phyloP scores from a whole-genome alignment of 352 stramenopile genomes.

The Globisporangium cylindrosporum region DNA sequence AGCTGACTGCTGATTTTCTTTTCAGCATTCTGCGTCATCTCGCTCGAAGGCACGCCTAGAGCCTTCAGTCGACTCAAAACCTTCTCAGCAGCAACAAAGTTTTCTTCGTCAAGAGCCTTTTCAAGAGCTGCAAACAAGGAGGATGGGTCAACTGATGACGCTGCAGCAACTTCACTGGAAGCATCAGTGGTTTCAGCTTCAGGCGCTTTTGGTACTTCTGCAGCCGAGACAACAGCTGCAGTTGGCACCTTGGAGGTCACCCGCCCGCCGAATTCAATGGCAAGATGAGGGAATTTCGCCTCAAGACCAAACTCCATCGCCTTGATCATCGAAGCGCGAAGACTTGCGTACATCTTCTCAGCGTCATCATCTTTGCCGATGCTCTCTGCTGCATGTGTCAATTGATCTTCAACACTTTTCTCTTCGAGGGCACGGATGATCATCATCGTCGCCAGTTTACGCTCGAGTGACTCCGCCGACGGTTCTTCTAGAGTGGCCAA shows the following conservation, averaged over 20 bases:
- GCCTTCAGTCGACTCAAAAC: constrained; percentile 42
- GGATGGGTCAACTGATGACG: constrained; percentile 29
- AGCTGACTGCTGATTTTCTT: constrained; percentile 27
- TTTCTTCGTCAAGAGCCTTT: constrained; percentile 65
- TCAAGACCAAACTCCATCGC: constrained; percentile 59
- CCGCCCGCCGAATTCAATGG: constrained; percentile 10
- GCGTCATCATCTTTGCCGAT: constrained; percentile 13
- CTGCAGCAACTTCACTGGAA: not conserved
- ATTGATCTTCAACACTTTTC: constrained; percentile 55
- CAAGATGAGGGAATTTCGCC: constrained; percentile 40
- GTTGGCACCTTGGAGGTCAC: not conserved
- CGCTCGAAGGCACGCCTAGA: constrained; percentile 34
- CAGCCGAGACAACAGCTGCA: not conserved
- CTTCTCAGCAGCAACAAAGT: constrained; percentile 57
- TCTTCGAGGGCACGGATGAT: constrained; percentile 76
- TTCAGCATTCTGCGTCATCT: constrained; percentile 32
- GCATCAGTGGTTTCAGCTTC: not conserved
- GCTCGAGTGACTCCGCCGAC: constrained; percentile 60
- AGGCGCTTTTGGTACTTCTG: not conserved
- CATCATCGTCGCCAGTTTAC: constrained; percentile 81
- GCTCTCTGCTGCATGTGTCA: constrained; percentile 30
- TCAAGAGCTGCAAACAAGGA: constrained; percentile 49
- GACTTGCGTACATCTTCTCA: constrained; percentile 23
- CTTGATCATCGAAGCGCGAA: constrained; percentile 44
- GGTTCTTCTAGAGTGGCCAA: constrained; percentile 65